Evolutionary conservation across 257 asterid genomes (phyloP).

Genomic region (Solanum ossicruentum): DNA sequence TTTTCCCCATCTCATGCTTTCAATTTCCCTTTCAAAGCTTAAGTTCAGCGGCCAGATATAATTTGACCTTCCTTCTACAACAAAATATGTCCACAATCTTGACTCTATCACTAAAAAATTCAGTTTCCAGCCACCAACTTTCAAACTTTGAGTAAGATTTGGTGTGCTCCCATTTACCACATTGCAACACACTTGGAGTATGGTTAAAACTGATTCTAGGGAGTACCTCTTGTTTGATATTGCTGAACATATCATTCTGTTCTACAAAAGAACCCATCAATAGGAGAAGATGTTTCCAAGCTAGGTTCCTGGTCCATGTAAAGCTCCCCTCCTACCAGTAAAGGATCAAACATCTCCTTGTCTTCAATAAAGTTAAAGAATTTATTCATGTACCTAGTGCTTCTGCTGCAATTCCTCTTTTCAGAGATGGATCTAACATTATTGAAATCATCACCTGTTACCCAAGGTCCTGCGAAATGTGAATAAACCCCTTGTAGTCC

Average conservation of each 20-base stretch:
- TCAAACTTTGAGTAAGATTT: background rate
- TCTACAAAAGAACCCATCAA: background rate
- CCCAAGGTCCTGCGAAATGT: background rate
- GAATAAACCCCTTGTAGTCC: background rate
- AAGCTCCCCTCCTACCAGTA: background rate
- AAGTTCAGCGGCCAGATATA: background rate
- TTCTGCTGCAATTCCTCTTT: background rate
- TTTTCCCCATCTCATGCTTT: background rate
- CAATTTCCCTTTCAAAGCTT: background rate
- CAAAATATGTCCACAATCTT: background rate
- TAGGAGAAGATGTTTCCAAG: background rate
- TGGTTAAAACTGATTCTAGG: background rate
- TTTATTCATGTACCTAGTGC: background rate
- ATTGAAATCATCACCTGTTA: background rate
- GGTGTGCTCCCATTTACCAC: background rate
- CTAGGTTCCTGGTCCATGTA: background rate
- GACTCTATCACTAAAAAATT: background rate
- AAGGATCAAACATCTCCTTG: background rate
- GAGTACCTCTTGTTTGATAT: background rate
- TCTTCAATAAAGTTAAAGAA: background rate
- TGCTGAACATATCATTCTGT: background rate
- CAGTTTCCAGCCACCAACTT: background rate
- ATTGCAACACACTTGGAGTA: background rate
- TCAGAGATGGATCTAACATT: background rate
- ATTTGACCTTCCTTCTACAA: background rate